Evolutionary conservation across 2,329 filamentous ascomycete species (phyloP), one percentile per base, ranked within the genome.

Genomic region (Westerdykella sp.): DNA sequence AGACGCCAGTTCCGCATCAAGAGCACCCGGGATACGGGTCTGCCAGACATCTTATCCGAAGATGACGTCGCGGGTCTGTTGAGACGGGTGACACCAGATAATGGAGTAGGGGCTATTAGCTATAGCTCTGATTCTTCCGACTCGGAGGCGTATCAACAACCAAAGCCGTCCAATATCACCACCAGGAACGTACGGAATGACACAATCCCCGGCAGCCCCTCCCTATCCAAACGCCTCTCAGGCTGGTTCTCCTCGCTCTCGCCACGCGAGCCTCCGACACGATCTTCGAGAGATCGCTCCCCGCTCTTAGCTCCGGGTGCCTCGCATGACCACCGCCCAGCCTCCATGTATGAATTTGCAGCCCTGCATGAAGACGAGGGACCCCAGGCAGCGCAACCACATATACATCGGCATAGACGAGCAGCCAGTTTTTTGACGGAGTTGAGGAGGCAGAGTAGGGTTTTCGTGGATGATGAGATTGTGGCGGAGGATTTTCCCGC

Each of bases 41-140:
- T 70, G 40, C 34, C 61, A 46, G 67, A 62, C 42, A 60, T 72
- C 5, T 55, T 75, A 5, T 71, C 68, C 14, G 70, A 72, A 46
- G 73, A 75, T 28, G 72, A 76, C 44, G 60, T 75, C 5, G 60
- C 61, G 35, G 59, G 55, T 2, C 57, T 75, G 15, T 62, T 74
- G 22, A 56, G 56, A 23, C 53, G 55, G 18, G 55, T 56, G 12
- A 61, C 56, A 34, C 55, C 55, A 36, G 51, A 53, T 38, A 43
- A 39, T 2, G 41, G 41, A 12, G 52, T 50, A 25, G 18, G 14
- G 50, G 37, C 14, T 44, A 35, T 10, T 32, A 34, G 12, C 34
- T 34, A 9, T 57, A 60, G 49, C 13, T 60, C 59, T 3, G 62
- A 64, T 31, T 60, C 57, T 1, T 61, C 63, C 2, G 60, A 58